Conservation (phyloP, 768 basidiomycete genomes). For the Lactifluus pinguis region DNA sequence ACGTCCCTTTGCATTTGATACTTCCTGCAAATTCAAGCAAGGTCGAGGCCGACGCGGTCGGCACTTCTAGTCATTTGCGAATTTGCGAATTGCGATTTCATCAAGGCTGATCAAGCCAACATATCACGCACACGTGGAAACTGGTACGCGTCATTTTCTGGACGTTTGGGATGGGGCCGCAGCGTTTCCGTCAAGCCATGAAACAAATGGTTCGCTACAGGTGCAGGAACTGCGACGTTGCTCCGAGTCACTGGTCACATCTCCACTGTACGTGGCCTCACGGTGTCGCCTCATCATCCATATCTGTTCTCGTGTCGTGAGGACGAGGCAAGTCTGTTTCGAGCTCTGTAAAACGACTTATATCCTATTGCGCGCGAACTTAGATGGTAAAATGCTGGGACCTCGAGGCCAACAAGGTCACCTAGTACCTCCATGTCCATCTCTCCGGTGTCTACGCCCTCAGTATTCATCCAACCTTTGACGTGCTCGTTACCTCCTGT, state of each 20-base stretch:
- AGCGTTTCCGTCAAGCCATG: conserved; percentile 95
- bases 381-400: conserved; percentile 99
- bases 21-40: too few relatives aligned
- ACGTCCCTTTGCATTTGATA: too few relatives aligned
- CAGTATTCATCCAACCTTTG: conserved; percentile 89
- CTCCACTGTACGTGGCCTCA: conserved; percentile 89
- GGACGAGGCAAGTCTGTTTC: conserved; percentile 64
- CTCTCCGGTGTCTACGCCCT: conserved; percentile 95
- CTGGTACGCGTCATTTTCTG: conserved; percentile 93
- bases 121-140: conserved; percentile 93
- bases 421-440: conserved; percentile 97
- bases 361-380: background rate
- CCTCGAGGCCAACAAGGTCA: conserved; percentile 96
- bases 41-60: too few relatives aligned
- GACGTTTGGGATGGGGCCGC: conserved; percentile 96
- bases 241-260: conserved; percentile 99
- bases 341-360: background rate
- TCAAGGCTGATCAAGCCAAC: conserved; percentile 96
- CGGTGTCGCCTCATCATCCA: conserved; percentile 87
- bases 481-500: conserved; percentile 92
- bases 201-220: conserved; percentile 97
- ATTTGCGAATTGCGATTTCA: too few relatives aligned
- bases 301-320: conserved; percentile 97
- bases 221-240: conserved; percentile 97
- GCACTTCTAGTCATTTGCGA: too few relatives aligned